phyloP scores from a whole-genome alignment of 257 asterid species.

The Solanum chmielewskii region DNA sequence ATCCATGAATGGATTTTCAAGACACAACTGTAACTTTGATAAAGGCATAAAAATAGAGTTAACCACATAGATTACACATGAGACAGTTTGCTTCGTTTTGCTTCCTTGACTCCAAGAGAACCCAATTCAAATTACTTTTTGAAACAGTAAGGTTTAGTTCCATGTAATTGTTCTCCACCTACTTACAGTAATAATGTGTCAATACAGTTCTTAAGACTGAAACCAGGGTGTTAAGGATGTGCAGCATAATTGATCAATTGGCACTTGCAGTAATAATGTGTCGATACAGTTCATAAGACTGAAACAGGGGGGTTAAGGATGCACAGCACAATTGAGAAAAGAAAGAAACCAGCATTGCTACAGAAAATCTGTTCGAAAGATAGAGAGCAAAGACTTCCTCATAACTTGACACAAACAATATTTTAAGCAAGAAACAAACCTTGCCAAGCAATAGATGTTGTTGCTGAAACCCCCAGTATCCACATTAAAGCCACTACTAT shows the following conservation, averaged over 20 bases:
- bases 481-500: conserved; percentile 72
- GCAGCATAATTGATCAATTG: not conserved
- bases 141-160: not conserved
- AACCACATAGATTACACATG: not conserved
- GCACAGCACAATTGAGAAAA: not conserved
- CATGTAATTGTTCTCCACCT: not conserved
- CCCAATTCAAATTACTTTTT: not conserved
- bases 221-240: not conserved
- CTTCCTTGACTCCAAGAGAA: not conserved
- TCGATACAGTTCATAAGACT: not conserved
- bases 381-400: not conserved
- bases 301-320: not conserved
- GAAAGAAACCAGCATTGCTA: not conserved
- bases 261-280: no score
- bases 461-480: conserved; percentile 96
- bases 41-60: not conserved
- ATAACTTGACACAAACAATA: not conserved
- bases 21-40: not conserved
- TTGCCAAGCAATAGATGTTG: conserved; percentile 84
- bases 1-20: not conserved
- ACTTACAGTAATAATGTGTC: not conserved
- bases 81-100: not conserved
- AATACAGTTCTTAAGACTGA: no score
- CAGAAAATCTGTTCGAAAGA: not conserved
- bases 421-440: conserved; percentile 26